Base-by-base conservation (phyloP, 495 filamentous ascomycete species). In the Aspergillus taichungensis region DNA sequence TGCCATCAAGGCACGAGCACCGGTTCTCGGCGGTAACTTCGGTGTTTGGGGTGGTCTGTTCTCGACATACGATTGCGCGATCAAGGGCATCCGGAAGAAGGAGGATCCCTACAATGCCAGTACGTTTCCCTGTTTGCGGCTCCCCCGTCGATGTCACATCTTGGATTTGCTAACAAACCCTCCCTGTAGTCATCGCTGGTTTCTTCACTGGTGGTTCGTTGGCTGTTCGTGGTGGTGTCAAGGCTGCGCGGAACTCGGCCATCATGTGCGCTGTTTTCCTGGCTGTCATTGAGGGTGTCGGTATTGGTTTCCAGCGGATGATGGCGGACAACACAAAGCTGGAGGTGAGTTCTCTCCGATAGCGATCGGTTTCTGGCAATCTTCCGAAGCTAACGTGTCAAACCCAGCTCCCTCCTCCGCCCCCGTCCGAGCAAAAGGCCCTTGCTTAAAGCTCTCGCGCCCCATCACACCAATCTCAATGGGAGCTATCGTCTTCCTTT, bases 51-150 rank as follows among this genome's bases (percentile, higher is more conserved):
- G 92, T 56, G 92, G 92, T 51, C 59, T 97, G 34, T 97, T 98
- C 71, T 85, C 79, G 47, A 91, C 86, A 33, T 96, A 85, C 61
- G 92, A 98, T 68, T 98, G 92, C 71, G 87, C 88, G n/a, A 85
- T 98, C 18, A 96, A 96, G 74, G 91, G 91, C 36, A 71, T 95
- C 32, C 73, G 92, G 50, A 85, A 92, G 71, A 97, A 95, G 82
- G 91, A 98, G 62, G 91, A 97, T 62, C 89, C 92, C 30, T 96
- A 85, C 70, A 96, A 96, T 72, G 87, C 88, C 49, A 95, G 85
- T 77, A 82, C 30, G 78, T 80, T 31, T 33, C 24, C 33, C 24
- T 14, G 24, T 3, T 18, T 39, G 13, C 8, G 1, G 41, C 13
- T 6, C 18, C 2, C 6, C 36, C 13, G 31, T 32, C 14, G 13